Percentiles rank a stretch among this genome's conserved stretches.
phyloP scores from a whole-genome alignment of 257 asterid genomes.

The Nemophila menziesii region DNA sequence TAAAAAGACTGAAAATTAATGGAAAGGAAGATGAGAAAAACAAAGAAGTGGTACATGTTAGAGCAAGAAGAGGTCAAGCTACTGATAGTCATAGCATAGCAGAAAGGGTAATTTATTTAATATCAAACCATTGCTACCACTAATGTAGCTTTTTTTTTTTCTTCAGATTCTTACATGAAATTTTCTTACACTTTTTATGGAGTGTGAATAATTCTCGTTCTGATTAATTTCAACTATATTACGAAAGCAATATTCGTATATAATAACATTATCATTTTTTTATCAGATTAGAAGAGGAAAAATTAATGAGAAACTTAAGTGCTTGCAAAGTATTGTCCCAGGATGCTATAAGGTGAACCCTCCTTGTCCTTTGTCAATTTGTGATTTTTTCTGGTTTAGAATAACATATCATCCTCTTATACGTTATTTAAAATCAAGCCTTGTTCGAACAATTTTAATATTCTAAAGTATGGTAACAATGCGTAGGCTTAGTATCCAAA shows the following conservation, averaged over 20 bases:
- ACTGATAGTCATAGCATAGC: conserved; percentile 96
- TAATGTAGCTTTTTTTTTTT: no score
- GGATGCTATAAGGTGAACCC: conserved; percentile 73
- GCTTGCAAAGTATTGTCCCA: conserved; percentile 87
- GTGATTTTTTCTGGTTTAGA: not conserved
- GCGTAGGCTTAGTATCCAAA: no score
- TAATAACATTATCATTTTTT: not conserved
- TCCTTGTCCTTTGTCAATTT: not conserved
- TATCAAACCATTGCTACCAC: not conserved
- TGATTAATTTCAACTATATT: no score
- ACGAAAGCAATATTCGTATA: not conserved
- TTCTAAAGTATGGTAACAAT: no score
- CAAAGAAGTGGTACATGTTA: conserved; percentile 70
- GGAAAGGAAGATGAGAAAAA: conserved; percentile 34
- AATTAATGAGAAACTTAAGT: conserved; percentile 64
- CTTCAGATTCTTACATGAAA: no score
- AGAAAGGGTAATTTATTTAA: conserved; percentile 50
- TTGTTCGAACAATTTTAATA: no score
- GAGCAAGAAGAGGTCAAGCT: conserved; percentile 92
- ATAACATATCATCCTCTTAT: no score
- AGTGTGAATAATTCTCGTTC: no score
- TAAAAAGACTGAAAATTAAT: conserved; percentile 28
- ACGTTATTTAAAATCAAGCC: no score
- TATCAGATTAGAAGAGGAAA: conserved; percentile 82
- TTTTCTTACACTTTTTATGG: no score